Evolutionary conservation across 1,139 yeast species (phyloP).

Genomic region (Geotrichum candidum): DNA sequence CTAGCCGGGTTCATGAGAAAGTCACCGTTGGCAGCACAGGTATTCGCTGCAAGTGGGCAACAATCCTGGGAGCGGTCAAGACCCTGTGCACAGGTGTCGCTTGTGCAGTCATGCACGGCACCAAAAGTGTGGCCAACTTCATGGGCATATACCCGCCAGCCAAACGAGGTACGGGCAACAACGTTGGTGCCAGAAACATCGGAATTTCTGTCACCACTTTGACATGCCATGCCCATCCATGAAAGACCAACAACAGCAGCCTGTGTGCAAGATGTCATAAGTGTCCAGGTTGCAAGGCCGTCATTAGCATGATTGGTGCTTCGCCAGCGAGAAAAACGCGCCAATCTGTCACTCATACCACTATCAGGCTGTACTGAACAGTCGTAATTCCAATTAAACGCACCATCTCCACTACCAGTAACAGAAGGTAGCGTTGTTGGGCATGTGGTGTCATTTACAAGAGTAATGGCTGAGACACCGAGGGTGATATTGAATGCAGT

Average conservation of each 20-base stretch:
- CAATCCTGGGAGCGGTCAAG: constrained; percentile 30
- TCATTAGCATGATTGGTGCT: constrained; percentile 27
- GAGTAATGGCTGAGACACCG: constrained; percentile 28
- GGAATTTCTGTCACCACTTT: constrained; percentile 21
- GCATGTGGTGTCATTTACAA: constrained; percentile 23
- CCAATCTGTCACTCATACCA: constrained; percentile 32
- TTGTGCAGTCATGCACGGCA: constrained; percentile 41
- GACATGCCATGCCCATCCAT: constrained; percentile 38
- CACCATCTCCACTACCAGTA: constrained; percentile 5
- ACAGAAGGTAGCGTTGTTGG: constrained; percentile 27
- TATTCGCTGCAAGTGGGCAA: constrained; percentile 32
- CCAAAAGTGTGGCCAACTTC: constrained; percentile 41
- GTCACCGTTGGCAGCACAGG: constrained; percentile 34
- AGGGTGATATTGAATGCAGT: constrained; percentile 36
- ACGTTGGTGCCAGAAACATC: constrained; percentile 36
- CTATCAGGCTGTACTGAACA: constrained; percentile 24
- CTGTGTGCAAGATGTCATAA: constrained; percentile 35
- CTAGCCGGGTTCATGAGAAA: constrained; percentile 39
- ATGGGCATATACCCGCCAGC: constrained; percentile 39
- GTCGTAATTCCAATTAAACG: constrained; percentile 31
- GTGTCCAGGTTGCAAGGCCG: constrained; percentile 37
- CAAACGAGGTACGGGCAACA: constrained; percentile 32
- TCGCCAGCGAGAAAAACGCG: constrained; percentile 35
- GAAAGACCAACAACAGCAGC: constrained; percentile 38
- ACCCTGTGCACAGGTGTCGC: constrained; percentile 32